Percentiles rank a stretch among this genome's conserved stretches.
These are phyloP conservation scores for Rhodosporidiobolus odoratus DNA, from an alignment of 768 basidiomycete genomes.

Conservation along the genomic window DNA sequence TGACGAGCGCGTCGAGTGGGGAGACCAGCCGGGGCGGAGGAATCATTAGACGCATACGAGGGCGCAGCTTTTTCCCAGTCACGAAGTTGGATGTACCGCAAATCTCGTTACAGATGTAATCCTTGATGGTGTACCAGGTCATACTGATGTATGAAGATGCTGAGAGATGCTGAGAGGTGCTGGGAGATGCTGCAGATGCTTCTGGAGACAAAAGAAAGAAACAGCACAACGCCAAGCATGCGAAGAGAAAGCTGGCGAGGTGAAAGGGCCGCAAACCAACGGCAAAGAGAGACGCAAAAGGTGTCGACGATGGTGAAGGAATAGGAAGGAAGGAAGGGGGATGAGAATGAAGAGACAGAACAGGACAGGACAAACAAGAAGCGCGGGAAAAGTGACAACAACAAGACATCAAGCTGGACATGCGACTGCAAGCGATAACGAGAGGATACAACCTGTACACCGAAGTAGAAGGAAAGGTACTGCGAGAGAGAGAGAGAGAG, in stretches of 20 bases:
- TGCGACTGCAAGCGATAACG: background rate
- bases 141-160: no score
- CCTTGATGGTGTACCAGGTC: no score
- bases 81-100: no score
- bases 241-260: no score
- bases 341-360: background rate
- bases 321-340: background rate
- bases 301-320: background rate
- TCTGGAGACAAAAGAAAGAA: no score
- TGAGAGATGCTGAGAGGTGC: no score
- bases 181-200: no score
- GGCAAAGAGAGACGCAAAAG: background rate
- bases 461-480: background rate
- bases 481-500: background rate
- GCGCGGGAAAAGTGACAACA: background rate
- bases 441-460: background rate
- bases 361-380: background rate
- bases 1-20: constrained; percentile 34
- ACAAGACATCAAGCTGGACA: background rate
- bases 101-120: no score
- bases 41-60: no score
- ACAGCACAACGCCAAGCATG: no score
- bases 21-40: background rate
- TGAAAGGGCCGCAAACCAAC: background rate
- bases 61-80: no score